phyloP scores from a whole-genome alignment of 495 filamentous ascomycete species.

The Aspergillus diversus region DNA sequence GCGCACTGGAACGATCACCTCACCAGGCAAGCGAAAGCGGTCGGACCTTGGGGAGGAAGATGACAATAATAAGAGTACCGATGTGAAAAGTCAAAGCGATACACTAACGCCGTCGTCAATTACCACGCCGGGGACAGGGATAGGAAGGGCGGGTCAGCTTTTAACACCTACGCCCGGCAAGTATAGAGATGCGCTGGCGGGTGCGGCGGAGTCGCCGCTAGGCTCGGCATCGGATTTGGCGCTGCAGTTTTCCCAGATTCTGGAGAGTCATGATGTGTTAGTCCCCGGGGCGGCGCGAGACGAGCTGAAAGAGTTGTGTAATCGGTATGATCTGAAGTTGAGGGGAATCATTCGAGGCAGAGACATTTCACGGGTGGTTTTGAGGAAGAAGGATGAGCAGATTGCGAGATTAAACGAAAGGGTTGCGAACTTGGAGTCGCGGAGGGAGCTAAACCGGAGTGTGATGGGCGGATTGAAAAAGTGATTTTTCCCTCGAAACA shows the following conservation, averaged over 20 bases:
- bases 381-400: conserved; percentile 65
- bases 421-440: conserved; percentile 36
- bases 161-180: conserved; percentile 56
- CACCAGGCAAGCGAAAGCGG: conserved; percentile 58
- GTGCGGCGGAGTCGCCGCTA: conserved; percentile 22
- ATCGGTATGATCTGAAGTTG: conserved; percentile 56
- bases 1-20: conserved; percentile 47
- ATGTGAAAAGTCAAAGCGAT: neutral
- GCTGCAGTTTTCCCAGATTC: conserved; percentile 49
- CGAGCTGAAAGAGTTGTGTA: conserved; percentile 52
- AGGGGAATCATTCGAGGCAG: conserved; percentile 63
- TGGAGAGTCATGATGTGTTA: conserved; percentile 53
- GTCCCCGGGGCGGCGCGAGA: conserved; percentile 42
- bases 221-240: conserved; percentile 53
- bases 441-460: conserved; percentile 47
- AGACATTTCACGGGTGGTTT: conserved; percentile 61
- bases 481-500: neutral
- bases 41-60: conserved; percentile 38
- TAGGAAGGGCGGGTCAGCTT: conserved; percentile 29
- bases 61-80: conserved; percentile 30
- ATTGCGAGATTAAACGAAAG: conserved; percentile 60
- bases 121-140: conserved; percentile 31
- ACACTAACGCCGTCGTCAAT: conserved; percentile 6
- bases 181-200: conserved; percentile 42
- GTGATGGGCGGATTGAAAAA: conserved; percentile 37